Percentiles rank a stretch among this genome's conserved stretches.
phyloP scores from a whole-genome alignment of 1,284 basidiomycete genomes.

The Mycosarcoma maydis region DNA sequence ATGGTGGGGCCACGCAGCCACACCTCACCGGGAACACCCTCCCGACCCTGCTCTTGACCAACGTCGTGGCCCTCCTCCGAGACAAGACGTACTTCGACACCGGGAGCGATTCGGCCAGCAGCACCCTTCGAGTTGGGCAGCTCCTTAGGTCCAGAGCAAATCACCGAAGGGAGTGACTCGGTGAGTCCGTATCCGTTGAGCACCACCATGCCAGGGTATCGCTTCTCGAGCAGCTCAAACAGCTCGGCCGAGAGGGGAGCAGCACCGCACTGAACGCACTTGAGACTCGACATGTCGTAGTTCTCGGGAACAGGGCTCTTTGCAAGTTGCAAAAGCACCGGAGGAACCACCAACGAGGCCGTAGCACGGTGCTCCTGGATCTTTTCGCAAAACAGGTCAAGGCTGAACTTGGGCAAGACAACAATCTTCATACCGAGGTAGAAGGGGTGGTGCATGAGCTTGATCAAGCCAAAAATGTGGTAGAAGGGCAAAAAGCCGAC shows the following conservation, averaged over 20 bases:
- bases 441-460: constrained; percentile 76
- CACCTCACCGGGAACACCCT: constrained; percentile 64
- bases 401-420: constrained; percentile 79
- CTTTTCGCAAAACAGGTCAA: constrained; percentile 75
- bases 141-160: constrained; percentile 54
- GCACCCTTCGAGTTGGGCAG: constrained; percentile 58
- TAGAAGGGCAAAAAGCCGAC: constrained; percentile 62
- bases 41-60: constrained; percentile 70
- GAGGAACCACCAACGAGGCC: constrained; percentile 78
- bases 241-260: constrained; percentile 80
- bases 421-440: constrained; percentile 74
- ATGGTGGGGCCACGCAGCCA: constrained; percentile 41
- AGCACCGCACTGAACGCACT: constrained; percentile 78
- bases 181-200: constrained; percentile 78
- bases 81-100: constrained; percentile 81
- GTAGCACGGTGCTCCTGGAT: constrained; percentile 77
- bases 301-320: constrained; percentile 79
- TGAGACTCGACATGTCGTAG: constrained; percentile 76
- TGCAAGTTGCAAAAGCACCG: constrained; percentile 79
- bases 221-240: constrained; percentile 71
- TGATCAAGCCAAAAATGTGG: constrained; percentile 69
- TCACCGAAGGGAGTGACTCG: constrained; percentile 75
- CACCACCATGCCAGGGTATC: constrained; percentile 69
- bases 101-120: constrained; percentile 78
- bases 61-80: constrained; percentile 68